phyloP scores from a whole-genome alignment of 2,329 filamentous ascomycete genomes.

The Beauveria scarabaeidicola region DNA sequence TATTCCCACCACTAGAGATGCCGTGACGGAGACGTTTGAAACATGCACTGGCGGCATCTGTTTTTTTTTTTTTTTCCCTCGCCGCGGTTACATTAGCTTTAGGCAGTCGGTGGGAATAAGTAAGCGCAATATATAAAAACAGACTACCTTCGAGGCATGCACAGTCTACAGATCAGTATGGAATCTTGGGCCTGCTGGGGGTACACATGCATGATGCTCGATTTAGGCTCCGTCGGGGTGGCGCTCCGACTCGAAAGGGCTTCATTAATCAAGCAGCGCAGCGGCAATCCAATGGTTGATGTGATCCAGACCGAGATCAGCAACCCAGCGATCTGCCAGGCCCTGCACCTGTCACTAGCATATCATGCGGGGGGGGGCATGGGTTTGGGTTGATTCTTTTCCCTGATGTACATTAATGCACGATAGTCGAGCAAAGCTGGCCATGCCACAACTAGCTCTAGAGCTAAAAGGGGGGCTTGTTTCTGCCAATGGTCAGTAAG shows the following conservation, averaged over 20 bases:
- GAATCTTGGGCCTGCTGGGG: not conserved
- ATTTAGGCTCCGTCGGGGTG: not conserved
- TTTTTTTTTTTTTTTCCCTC: not conserved
- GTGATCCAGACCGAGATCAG: conserved; percentile 2
- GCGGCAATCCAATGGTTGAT: not conserved
- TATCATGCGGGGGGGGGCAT: not conserved
- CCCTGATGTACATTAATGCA: not conserved
- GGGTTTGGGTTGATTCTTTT: not conserved
- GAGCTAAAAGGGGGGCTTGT: not conserved
- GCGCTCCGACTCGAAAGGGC: not conserved
- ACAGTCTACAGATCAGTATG: not conserved
- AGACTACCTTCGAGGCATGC: not conserved
- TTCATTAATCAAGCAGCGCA: not conserved
- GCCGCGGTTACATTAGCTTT: not conserved
- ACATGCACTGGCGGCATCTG: conserved; percentile 4
- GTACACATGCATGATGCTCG: not conserved
- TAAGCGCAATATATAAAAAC: not conserved
- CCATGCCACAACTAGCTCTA: not conserved
- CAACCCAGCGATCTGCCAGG: not conserved
- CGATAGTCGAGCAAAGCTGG: not conserved
- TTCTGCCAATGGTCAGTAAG: not conserved
- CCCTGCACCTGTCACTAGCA: conserved; percentile 3
- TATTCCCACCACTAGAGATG: not conserved
- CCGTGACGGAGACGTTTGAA: not conserved
- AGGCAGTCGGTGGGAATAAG: not conserved